Evolutionary conservation across 306 rosid species (phyloP).

Genomic region (Cucumis sativus): DNA sequence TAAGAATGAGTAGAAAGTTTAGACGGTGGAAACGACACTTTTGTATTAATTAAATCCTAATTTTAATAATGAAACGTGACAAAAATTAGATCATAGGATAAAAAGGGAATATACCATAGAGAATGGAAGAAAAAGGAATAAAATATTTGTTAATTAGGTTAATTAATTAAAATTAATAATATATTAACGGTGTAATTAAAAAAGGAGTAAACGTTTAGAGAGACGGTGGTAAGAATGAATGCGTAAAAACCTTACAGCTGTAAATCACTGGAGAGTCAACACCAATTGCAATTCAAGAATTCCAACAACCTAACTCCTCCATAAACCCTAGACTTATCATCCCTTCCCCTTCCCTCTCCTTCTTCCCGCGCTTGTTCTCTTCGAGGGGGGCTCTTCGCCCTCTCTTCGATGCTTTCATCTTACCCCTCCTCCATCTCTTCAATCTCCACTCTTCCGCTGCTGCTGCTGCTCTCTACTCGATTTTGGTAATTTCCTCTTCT

Average conservation of each 20-base stretch:
- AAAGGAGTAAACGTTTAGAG: background rate
- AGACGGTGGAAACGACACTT: too few species aligned
- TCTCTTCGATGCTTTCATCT: background rate
- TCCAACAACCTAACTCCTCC: background rate
- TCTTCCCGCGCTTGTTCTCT: background rate
- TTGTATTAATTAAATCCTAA: too few species aligned
- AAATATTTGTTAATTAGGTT: too few species aligned
- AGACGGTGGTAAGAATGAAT: background rate
- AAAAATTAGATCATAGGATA: too few species aligned
- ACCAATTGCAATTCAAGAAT: background rate
- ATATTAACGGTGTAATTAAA: background rate
- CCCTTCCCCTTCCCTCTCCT: background rate
- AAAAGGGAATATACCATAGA: too few species aligned
- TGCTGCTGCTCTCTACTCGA: background rate
- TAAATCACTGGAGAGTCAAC: background rate
- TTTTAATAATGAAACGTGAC: too few species aligned
- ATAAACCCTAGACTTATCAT: constrained; percentile 10
- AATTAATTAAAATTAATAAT: background rate
- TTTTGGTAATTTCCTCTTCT: background rate
- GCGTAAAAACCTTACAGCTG: background rate
- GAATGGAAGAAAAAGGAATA: too few species aligned
- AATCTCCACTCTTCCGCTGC: background rate
- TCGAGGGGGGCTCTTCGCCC: constrained; percentile 7
- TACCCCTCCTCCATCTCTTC: background rate
- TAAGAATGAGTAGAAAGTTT: too few species aligned